Conservation (phyloP, 257 asterid genomes). For the Thymus quinquecostatus region DNA sequence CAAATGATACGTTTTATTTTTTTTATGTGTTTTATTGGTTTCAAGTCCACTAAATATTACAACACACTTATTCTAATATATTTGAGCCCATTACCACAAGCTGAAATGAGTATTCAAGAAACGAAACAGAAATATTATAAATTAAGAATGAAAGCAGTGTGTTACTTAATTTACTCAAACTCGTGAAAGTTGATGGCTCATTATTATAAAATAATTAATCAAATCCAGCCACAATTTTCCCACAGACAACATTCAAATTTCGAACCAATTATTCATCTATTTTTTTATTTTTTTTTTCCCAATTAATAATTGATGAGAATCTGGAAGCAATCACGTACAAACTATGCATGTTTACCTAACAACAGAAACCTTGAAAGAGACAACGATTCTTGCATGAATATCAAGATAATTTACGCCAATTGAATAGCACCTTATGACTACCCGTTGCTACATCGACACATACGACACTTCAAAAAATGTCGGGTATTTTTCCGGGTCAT, state of each 20-base stretch:
- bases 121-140: too few relatives aligned
- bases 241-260: not conserved
- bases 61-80: too few relatives aligned
- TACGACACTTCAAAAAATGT: too few relatives aligned
- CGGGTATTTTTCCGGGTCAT: too few relatives aligned
- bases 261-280: not conserved
- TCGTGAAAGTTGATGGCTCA: not conserved
- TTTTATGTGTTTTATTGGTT: too few relatives aligned
- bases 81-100: too few relatives aligned
- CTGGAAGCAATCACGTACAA: not conserved
- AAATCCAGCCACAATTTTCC: not conserved
- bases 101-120: too few relatives aligned
- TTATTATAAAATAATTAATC: not conserved
- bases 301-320: not conserved
- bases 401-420: constrained; percentile 8
- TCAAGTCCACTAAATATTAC: too few relatives aligned
- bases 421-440: not conserved
- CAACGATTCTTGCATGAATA: constrained; percentile 23
- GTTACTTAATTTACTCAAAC: constrained; percentile 1
- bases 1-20: too few relatives aligned
- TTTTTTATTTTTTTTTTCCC: too few relatives aligned
- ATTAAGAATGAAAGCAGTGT: constrained; percentile 24
- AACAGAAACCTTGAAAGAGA: constrained; percentile 18
- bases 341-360: constrained; percentile 2
- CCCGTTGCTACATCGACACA: too few relatives aligned